These are phyloP conservation scores for Beauveria rudraprayagi DNA, from an alignment of 2,329 filamentous ascomycete species.

Conservation along the genomic window DNA sequence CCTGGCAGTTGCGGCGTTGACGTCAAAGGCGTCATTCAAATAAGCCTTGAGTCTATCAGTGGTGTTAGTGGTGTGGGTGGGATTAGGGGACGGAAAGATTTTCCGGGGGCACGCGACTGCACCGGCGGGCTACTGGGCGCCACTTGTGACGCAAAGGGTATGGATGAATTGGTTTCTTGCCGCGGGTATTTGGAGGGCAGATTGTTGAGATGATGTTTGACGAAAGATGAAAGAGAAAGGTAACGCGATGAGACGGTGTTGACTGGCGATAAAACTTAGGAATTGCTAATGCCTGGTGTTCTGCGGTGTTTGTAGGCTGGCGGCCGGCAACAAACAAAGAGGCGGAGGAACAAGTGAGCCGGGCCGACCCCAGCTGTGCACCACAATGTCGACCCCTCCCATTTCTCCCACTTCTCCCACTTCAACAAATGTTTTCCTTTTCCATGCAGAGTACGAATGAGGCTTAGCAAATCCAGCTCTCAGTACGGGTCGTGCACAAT, in stretches of 20 bases:
- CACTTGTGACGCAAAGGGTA: neutral
- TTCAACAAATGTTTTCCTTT: neutral
- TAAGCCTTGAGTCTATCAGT: neutral
- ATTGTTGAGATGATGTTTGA: neutral
- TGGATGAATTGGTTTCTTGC: neutral
- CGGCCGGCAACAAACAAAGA: neutral
- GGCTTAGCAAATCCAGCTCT: neutral
- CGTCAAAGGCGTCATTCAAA: constrained; percentile 5
- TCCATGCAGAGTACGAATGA: neutral
- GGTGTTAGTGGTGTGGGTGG: neutral
- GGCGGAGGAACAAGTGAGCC: neutral
- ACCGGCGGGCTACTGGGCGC: neutral
- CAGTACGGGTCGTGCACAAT: neutral
- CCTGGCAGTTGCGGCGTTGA: neutral
- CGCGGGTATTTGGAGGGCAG: neutral
- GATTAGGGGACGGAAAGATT: neutral
- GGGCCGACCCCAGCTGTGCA: neutral
- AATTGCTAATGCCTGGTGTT: neutral
- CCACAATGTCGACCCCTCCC: neutral
- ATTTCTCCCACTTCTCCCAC: no score
- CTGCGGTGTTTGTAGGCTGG: neutral
- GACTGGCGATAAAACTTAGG: neutral
- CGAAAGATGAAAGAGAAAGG: neutral
- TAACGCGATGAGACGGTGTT: no score
- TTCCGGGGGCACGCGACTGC: neutral